Evolutionary conservation across 140 eudicot species (phyloP), one percentile per base, ranked within the genome.

Genomic region (Anethum foeniculum): DNA sequence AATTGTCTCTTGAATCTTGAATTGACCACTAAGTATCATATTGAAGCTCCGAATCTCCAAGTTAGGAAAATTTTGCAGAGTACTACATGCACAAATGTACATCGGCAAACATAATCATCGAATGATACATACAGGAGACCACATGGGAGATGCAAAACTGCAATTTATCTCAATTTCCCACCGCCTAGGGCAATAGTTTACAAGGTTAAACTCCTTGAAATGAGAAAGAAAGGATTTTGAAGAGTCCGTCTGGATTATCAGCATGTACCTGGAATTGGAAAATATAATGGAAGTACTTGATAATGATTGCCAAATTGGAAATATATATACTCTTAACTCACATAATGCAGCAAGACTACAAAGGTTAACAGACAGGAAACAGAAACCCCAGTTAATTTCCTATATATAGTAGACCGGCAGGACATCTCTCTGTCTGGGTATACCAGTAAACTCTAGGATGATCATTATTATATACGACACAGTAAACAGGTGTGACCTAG

Each of bases 161-260:
- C 23, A 19, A 71, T 7, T 15, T n/a, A 25, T 44, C 60, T 46
- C 27, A n/a, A 16, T 25, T 39, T 27, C 34, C 47, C 34, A 21
- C 16, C 28, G 58, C 27, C 39, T 27, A 65, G 18, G 44, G 46
- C 62, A 14, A 28, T 54, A 18, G 54, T 28, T 25, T 28, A 9
- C 43, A n/a, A 44, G 47, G 10, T 85, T 89, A 94, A 67, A 82
- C 71, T 71, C 96, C 97, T 84, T 89, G 91, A 86, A 94, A 94
- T 16, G 98, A 90, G 79, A 90, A 89, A 0, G 96, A 91, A 80
- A 94, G 96, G 83, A 94, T 91, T 90, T 47, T 89, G 87, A 94
- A 94, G 64, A 94, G 93, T 56, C 98, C 98, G 65, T 94, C 97
- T 36, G 98, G 98, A 85, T 94, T 94, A 88, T 94, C 98, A 60